A percentile compares a stretch with the other conserved stretches of the same genome.
phyloP scores from a whole-genome alignment of 2,329 filamentous ascomycete species.

The Lachnellula hyalina region DNA sequence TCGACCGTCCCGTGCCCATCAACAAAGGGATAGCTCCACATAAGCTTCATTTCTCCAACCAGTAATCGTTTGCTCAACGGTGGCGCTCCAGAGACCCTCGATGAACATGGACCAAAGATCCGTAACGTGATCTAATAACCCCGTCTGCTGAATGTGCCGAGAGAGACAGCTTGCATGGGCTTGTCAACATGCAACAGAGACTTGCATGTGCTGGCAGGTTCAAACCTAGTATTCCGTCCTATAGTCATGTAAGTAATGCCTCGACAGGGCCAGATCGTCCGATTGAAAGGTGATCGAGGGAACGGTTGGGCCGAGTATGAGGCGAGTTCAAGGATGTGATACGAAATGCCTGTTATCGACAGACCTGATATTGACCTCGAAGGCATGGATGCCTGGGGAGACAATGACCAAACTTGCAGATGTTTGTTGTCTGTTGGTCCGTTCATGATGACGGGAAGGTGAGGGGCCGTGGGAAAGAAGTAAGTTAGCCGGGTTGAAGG shows the following conservation, averaged over 20 bases:
- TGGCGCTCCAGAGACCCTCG: slow-evolving; percentile 12
- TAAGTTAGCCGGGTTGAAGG: slow-evolving; percentile 2
- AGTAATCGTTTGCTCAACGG: slow-evolving; percentile 15
- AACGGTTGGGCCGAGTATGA: not conserved
- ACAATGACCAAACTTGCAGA: slow-evolving; percentile 19
- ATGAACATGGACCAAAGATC: slow-evolving; percentile 20
- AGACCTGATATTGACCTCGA: not conserved
- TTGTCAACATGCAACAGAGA: slow-evolving; percentile 11
- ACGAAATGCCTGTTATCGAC: slow-evolving; percentile 5
- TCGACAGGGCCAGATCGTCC: slow-evolving; percentile 10
- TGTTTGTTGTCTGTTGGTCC: slow-evolving; percentile 25
- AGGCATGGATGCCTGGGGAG: slow-evolving; percentile 5
- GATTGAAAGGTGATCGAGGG: not conserved
- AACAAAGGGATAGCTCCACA: slow-evolving; percentile 17
- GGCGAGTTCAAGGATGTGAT: slow-evolving; percentile 4
- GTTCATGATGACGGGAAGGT: slow-evolving; percentile 10
- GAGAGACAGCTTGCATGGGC: slow-evolving; percentile 14
- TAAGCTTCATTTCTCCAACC: slow-evolving; percentile 11
- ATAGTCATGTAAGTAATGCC: slow-evolving; percentile 11
- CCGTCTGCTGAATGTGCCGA: slow-evolving; percentile 17
- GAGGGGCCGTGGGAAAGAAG: slow-evolving; percentile 6
- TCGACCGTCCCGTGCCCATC: slow-evolving; percentile 17
- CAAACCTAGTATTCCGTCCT: slow-evolving; percentile 13
- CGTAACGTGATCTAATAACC: slow-evolving; percentile 29
- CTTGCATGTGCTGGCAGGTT: slow-evolving; percentile 17